These are phyloP conservation scores for Zalerion maritima DNA, from an alignment of 495 filamentous ascomycete genomes.

Conservation along the genomic window DNA sequence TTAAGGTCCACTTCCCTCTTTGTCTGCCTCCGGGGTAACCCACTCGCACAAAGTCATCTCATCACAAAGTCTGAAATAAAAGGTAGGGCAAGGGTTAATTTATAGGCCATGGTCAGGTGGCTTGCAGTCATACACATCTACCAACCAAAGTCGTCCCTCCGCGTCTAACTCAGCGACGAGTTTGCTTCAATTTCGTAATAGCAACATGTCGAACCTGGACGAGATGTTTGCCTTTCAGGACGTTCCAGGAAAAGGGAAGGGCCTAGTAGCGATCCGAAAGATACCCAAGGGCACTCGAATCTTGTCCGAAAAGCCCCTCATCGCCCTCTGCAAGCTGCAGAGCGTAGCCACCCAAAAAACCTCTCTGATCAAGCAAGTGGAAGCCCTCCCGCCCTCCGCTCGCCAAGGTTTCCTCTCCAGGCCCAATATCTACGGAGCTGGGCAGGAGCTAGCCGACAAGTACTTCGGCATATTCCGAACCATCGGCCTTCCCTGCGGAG, in stretches of 20 bases:
- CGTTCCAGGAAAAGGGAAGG: constrained; percentile 17
- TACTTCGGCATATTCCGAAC: constrained; percentile 17
- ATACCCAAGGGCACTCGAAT: constrained; percentile 21
- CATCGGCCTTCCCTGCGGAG: constrained; percentile 15
- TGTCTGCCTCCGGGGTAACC: no score
- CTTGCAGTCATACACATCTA: no score
- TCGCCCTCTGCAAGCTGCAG: constrained; percentile 5
- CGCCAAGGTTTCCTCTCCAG: constrained; percentile 13
- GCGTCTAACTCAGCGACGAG: no score
- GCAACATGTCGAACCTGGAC: no score
- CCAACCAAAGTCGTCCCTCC: no score
- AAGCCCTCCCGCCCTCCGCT: constrained; percentile 7
- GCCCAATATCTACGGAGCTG: constrained; percentile 12
- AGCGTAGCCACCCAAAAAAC: constrained; percentile 1
- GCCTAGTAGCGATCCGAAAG: constrained; percentile 15
- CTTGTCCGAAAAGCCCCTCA: constrained; percentile 15
- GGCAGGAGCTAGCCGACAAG: constrained; percentile 5
- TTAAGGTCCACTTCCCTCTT: no score
- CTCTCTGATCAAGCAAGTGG: constrained; percentile 9
- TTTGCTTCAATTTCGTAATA: no score
- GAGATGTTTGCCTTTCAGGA: constrained; percentile 6
- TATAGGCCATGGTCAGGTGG: no score
- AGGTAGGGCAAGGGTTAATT: no score
- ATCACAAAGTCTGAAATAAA: no score
- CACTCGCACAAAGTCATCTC: no score